Evolutionary conservation across 768 basidiomycete genomes (phyloP), one percentile per base, ranked within the genome.

Genomic region (Kwoniella europaea): DNA sequence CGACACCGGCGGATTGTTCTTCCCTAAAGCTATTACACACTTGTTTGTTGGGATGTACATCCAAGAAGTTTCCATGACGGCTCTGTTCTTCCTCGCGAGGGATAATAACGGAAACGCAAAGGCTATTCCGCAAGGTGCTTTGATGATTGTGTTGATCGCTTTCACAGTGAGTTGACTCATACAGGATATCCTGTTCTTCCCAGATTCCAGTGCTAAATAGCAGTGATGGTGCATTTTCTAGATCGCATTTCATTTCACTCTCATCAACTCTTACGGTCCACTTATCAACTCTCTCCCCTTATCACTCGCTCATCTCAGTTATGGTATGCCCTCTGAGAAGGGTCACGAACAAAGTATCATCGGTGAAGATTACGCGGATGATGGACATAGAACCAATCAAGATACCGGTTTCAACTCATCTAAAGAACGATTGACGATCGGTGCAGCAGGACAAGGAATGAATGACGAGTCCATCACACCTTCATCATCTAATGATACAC

Each of bases 1-100:
- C 61, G 94, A 97, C 66, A 96, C 94, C 0, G 96, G 96, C 46
- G 97, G 97, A 0, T 81, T 92, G 60, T 98, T 97, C 87, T 98
- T 94, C 87, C 95, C 95, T 24, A 92, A 90, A 83, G 96, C 97
- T 4, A 88, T 98, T 29, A 90, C 92, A 60, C 97, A 98, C 79
- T 79, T 96, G 41, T 98, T 98, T 74, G 93, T 94, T 22, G 97
- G 96, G 3, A 77, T 98, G 81, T 99, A 99, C 81, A 87, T 99
- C 56, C 89, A 95, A 82, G 90, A 97, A 81, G 78, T 98, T 60
- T 94, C 92, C 81, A 85, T 97, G 44, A 87, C 88, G 42, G 92
- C 91, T 3, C 85, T 98, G 71, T 97, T 98, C 88, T 98, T 99
- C 90, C 87, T 99, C 9, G 88, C 90, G 0, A 86, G 85, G 64